A percentile compares a stretch with the other conserved stretches of the same genome.
These are phyloP conservation scores for Yamadazyma paraphyllophila DNA, from an alignment of 805 yeast genomes.

Conservation along the genomic window DNA sequence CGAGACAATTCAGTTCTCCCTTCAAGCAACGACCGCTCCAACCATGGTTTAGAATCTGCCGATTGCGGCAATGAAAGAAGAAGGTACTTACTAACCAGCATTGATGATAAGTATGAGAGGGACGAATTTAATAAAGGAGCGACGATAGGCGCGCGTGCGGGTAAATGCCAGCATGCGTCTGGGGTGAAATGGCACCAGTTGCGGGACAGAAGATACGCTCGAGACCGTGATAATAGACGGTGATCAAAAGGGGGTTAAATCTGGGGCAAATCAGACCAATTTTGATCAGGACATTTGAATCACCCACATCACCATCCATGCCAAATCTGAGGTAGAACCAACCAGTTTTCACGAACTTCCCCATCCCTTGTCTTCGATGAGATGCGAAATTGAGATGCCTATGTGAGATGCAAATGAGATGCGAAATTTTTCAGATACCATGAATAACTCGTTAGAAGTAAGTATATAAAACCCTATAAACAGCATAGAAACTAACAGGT, in stretches of 20 bases:
- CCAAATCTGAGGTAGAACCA: too few relatives aligned
- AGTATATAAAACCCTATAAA: slow-evolving; percentile 21
- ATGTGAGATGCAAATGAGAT: not conserved
- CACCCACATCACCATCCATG: too few relatives aligned
- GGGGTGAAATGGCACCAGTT: not conserved
- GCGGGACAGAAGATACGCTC: not conserved
- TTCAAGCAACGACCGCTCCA: slow-evolving; percentile 52
- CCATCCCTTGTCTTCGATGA: slow-evolving; percentile 1
- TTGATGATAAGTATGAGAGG: not conserved
- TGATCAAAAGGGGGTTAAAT: not conserved
- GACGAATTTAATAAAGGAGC: slow-evolving; percentile 1
- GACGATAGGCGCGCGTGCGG: not conserved
- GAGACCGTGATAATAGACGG: not conserved
- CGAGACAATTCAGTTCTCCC: slow-evolving; percentile 59
- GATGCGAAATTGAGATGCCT: slow-evolving; percentile 4
- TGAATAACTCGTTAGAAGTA: slow-evolving; percentile 65
- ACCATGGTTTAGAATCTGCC: slow-evolving; percentile 48
- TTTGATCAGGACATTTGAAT: too few relatives aligned
- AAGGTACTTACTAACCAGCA: slow-evolving; percentile 42
- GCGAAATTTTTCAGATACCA: slow-evolving; percentile 14
- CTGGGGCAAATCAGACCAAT: not conserved
- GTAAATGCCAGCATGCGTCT: not conserved
- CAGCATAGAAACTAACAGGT: slow-evolving; percentile 20
- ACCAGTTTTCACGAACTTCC: not conserved
- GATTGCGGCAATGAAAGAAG: slow-evolving; percentile 61